Conservation (phyloP, 2,329 filamentous ascomycete species). For the Ciborinia camelliae region DNA sequence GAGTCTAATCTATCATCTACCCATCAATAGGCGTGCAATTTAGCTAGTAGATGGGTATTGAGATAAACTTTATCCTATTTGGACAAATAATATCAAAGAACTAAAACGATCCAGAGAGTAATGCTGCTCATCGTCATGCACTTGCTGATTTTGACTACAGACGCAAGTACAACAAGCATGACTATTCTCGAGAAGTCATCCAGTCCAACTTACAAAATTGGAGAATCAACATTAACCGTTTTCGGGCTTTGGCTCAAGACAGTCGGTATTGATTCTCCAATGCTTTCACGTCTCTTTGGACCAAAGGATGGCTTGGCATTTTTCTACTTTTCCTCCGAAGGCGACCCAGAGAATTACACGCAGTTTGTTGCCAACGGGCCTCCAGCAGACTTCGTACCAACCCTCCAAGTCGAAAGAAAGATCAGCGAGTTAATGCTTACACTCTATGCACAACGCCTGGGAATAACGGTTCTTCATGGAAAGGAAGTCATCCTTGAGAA, state of each 20-base stretch:
- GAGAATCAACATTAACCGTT: constrained; percentile 31
- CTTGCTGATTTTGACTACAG: background rate
- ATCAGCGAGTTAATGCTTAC: constrained; percentile 35
- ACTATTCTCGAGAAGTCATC: constrained; percentile 29
- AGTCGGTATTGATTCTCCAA: constrained; percentile 24
- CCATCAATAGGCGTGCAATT: background rate
- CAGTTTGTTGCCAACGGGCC: constrained; percentile 27
- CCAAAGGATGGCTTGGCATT: constrained; percentile 34
- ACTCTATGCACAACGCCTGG: constrained; percentile 31
- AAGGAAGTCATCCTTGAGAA: constrained; percentile 18
- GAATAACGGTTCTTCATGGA: constrained; percentile 33
- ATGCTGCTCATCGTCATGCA: background rate
- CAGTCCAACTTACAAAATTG: constrained; percentile 32
- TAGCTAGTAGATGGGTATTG: background rate
- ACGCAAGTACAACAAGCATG: constrained; percentile 10
- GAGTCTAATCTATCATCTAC: background rate
- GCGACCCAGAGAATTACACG: constrained; percentile 25
- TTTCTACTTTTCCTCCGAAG: constrained; percentile 27
- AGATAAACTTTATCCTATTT: background rate
- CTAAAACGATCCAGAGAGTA: background rate
- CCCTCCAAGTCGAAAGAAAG: constrained; percentile 32
- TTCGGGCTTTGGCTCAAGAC: constrained; percentile 29
- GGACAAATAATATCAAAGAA: background rate
- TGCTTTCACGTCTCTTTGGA: constrained; percentile 30
- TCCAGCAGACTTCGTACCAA: constrained; percentile 24